Evolutionary conservation across 2,329 filamentous ascomycete species (phyloP), one percentile per base, ranked within the genome.

Genomic region (Penicillium capsulatum): DNA sequence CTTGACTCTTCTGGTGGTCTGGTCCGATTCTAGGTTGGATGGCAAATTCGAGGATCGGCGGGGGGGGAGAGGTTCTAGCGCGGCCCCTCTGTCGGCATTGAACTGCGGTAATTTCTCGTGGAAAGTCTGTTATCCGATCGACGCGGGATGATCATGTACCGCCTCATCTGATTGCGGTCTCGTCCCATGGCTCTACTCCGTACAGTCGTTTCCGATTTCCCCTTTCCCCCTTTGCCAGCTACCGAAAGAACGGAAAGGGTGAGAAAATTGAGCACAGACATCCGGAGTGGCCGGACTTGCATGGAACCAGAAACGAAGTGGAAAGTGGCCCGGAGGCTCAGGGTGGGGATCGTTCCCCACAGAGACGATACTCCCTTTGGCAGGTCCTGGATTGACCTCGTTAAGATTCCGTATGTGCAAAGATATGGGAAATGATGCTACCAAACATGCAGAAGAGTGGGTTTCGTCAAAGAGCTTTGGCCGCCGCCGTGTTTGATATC

Each of bases 261-360:
- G n/a, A n/a, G n/a, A n/a, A n/a, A n/a, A n/a, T n/a, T n/a, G n/a
- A n/a, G 46, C 50, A 50, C 50, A 36, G 50, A 53, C 48, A 47
- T n/a, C n/a, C 48, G 48, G 50, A 40, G 44, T 26, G 40, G 34
- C 46, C 50, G 48, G 43, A 33, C 35, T 26, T 53, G 50, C 50
- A 53, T 47, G 43, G 35, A 38, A 42, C 41, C 44, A 38, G 26
- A 36, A 6, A 5, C 4, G 26, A 28, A 17, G 30, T 31, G 41
- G 38, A 39, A 45, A 35, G 17, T 35, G 19, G 32, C 31, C 30
- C 33, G 40, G 45, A 43, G 36, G 36, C 38, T 38, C 42, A 35
- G 31, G 30, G 37, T 36, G 37, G 39, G n/a, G 33, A n/a, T 37
- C 15, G 6, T 34, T 31, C 34, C 36, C 44, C 42, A 38, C 41